A percentile compares a stretch with the other conserved stretches of the same genome.
These are phyloP conservation scores for Coniella vitis DNA, from an alignment of 2,329 filamentous ascomycete genomes.

Conservation along the genomic window DNA sequence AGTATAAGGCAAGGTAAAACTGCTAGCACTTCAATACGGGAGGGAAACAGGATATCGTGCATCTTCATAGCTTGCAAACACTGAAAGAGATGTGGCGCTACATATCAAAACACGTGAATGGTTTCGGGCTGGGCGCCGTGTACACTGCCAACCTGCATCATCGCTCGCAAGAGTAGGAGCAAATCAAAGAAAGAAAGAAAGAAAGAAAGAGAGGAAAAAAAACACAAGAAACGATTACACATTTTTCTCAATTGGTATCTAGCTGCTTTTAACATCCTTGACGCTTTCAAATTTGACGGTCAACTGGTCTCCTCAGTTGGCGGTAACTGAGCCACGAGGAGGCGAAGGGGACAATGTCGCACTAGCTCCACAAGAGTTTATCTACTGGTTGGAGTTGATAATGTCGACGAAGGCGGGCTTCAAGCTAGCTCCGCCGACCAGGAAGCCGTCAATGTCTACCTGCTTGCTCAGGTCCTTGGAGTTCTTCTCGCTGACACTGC, in stretches of 20 bases:
- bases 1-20: conserved; percentile 33
- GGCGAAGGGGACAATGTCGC: background rate
- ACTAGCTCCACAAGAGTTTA: conserved; percentile 9
- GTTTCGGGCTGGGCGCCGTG: background rate
- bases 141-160: conserved; percentile 5
- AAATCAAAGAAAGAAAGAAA: background rate
- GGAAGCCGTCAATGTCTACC: conserved; percentile 94
- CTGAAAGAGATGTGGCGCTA: background rate
- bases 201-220: background rate
- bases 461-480: conserved; percentile 87
- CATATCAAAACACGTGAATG: background rate
- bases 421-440: conserved; percentile 91
- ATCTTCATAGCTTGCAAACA: background rate
- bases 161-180: background rate
- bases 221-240: background rate
- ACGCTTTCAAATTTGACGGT: background rate
- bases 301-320: no score
- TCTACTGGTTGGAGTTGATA: conserved; percentile 50
- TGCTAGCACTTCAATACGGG: background rate
- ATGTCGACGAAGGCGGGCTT: conserved; percentile 79
- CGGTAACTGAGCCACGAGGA: background rate
- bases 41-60: background rate
- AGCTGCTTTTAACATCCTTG: conserved; percentile 1
- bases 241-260: conserved; percentile 3
- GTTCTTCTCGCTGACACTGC: conserved; percentile 97